Conservation (phyloP, 2,329 filamentous ascomycete species). For the Clarireedia homoeocarpa region DNA sequence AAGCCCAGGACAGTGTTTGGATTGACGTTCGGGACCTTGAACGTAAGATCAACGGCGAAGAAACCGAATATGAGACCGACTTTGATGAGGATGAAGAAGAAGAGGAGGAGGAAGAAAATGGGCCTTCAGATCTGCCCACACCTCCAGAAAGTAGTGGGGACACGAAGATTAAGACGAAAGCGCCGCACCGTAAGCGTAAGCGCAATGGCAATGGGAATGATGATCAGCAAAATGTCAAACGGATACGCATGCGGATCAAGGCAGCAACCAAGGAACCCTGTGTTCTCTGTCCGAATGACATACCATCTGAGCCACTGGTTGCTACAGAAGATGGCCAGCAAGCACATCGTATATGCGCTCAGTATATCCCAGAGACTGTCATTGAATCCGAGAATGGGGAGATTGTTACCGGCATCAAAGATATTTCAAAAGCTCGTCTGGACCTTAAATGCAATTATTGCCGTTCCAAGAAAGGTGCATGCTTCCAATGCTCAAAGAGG, state of each 20-base stretch:
- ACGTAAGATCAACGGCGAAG: conserved; percentile 83
- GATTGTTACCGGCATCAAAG: conserved; percentile 67
- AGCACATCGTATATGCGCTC: conserved; percentile 81
- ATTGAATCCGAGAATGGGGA: conserved; percentile 64
- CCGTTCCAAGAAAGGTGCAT: conserved; percentile 87
- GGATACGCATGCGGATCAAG: conserved; percentile 67
- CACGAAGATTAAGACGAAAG: conserved; percentile 49
- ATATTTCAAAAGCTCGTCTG: conserved; percentile 77
- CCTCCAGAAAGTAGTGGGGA: conserved; percentile 65
- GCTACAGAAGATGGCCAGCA: conserved; percentile 80
- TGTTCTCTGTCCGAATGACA: conserved; percentile 85
- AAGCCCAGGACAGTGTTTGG: conserved; percentile 96
- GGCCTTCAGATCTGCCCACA: conserved; percentile 63
- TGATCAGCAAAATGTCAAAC: conserved; percentile 49
- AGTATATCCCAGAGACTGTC: conserved; percentile 87
- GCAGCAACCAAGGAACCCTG: conserved; percentile 68
- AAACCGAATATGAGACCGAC: conserved; percentile 74
- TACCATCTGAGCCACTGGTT: conserved; percentile 72
- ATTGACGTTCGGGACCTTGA: conserved; percentile 95
- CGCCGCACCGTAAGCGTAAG: conserved; percentile 61
- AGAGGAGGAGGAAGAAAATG: conserved; percentile 53
- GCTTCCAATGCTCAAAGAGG: conserved; percentile 92
- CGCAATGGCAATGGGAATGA: conserved; percentile 39
- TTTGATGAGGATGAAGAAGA: conserved; percentile 64
- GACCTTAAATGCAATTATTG: conserved; percentile 94